Percentiles rank a stretch among this genome's conserved stretches.
Evolutionary conservation across 257 asterid species (phyloP).

Genomic region (Solanum stenotomum): DNA sequence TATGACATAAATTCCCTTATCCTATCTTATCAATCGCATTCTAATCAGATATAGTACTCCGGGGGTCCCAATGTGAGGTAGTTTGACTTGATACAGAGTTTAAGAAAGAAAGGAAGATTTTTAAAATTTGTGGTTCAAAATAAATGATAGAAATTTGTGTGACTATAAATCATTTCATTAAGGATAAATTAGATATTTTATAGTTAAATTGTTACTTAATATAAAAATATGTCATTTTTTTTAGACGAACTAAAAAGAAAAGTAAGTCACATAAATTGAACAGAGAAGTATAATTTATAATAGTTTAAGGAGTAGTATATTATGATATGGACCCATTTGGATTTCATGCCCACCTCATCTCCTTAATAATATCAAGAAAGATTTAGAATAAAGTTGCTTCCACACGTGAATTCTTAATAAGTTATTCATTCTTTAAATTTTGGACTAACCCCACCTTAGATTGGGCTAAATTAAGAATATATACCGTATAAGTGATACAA

Average conservation of each 20-base stretch:
- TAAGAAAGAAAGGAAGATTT: too few species aligned
- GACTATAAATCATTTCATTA: too few species aligned
- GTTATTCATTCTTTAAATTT: not conserved
- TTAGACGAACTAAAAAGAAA: too few species aligned
- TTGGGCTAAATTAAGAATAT: not conserved
- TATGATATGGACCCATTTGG: constrained; percentile 15
- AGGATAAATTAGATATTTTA: too few species aligned
- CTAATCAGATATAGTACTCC: not conserved
- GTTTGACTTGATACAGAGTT: too few species aligned
- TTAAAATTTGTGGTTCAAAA: too few species aligned
- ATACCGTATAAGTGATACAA: not conserved
- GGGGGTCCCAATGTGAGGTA: too few species aligned
- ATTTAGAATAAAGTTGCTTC: not conserved
- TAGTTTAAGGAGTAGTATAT: not conserved
- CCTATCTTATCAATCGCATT: not conserved
- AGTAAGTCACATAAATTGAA: too few species aligned
- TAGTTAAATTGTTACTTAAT: too few species aligned
- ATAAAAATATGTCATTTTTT: too few species aligned
- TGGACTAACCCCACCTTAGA: not conserved
- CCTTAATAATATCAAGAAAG: not conserved
- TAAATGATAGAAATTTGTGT: too few species aligned
- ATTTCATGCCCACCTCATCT: constrained; percentile 22
- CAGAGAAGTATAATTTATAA: not conserved
- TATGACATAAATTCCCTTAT: constrained; percentile 10
- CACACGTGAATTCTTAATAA: not conserved